These are phyloP conservation scores for Boletus rubropictus DNA, from an alignment of 768 basidiomycete species.

Conservation along the genomic window DNA sequence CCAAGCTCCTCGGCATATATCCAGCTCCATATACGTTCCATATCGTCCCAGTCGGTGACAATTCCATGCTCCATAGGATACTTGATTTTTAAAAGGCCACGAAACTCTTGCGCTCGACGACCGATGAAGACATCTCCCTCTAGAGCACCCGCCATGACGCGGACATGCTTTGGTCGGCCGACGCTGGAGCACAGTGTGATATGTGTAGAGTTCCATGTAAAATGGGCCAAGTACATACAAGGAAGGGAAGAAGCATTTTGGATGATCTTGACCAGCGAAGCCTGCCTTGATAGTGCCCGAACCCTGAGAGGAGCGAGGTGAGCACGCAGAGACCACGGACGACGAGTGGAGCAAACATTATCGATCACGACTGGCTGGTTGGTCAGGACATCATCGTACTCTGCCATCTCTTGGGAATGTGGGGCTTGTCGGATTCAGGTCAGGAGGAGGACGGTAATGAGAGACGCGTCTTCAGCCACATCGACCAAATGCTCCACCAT, in stretches of 20 bases:
- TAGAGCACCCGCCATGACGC: constrained; percentile 95
- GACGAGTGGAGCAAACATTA: constrained; percentile 57
- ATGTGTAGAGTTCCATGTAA: constrained; percentile 24
- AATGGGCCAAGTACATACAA: constrained; percentile 61
- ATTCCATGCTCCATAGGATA: constrained; percentile 99
- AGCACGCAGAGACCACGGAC: constrained; percentile 23
- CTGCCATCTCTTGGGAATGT: constrained; percentile 50
- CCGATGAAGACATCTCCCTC: constrained; percentile 98
- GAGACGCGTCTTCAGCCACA: constrained; percentile 16
- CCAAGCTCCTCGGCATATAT: constrained; percentile 94
- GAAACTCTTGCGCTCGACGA: constrained; percentile 87
- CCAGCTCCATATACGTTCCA: constrained; percentile 99
- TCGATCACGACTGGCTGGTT: constrained; percentile 99
- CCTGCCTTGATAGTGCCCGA: constrained; percentile 99
- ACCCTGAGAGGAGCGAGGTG: constrained; percentile 52
- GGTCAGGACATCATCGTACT: constrained; percentile 90
- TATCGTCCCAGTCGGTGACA: constrained; percentile 99
- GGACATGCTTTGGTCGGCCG: constrained; percentile 93
- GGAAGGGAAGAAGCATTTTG: constrained; percentile 98
- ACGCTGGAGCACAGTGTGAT: constrained; percentile 49
- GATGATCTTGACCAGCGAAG: constrained; percentile 97
- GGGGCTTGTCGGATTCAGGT: constrained; percentile 6
- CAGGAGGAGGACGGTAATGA: background rate
- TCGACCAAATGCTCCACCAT: constrained; percentile 10
- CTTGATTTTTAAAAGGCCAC: constrained; percentile 94